Percentiles rank a stretch among this genome's conserved stretches.
Conservation (phyloP, 495 filamentous ascomycete genomes). For the Aspergillus hancockii region DNA sequence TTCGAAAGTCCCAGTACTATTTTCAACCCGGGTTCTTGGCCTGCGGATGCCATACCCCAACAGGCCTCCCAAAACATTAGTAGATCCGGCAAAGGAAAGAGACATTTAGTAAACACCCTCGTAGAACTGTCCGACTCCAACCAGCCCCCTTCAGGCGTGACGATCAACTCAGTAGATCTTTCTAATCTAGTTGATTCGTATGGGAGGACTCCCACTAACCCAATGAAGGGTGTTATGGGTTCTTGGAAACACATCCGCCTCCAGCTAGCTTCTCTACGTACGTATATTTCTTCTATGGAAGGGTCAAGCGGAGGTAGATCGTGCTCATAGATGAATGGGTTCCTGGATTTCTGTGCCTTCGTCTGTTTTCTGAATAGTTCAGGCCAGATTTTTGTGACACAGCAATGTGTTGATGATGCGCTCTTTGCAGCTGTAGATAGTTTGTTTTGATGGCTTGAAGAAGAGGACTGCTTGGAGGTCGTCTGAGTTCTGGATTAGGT, state of each 20-base stretch:
- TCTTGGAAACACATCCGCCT: slow-evolving; percentile 23
- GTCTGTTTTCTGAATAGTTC: slow-evolving; percentile 17
- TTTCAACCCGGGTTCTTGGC: too few relatives aligned
- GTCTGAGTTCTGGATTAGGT: slow-evolving; percentile 15
- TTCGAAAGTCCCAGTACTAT: too few relatives aligned
- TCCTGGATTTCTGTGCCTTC: background rate
- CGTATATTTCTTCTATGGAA: background rate
- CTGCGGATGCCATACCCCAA: too few relatives aligned
- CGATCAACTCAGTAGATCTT: too few relatives aligned
- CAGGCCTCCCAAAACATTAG: too few relatives aligned
- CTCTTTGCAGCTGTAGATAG: background rate
- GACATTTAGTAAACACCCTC: too few relatives aligned
- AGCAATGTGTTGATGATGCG: slow-evolving; percentile 17
- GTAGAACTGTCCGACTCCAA: too few relatives aligned
- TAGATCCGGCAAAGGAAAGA: too few relatives aligned
- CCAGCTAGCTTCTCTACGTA: slow-evolving; percentile 22
- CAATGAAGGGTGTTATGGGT: background rate
- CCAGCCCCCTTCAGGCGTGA: too few relatives aligned
- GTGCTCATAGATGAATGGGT: background rate
- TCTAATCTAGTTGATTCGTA: too few relatives aligned
- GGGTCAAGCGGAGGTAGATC: background rate
- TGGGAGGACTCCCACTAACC: too few relatives aligned
- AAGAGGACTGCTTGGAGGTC: slow-evolving; percentile 20
- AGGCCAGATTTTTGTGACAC: background rate
- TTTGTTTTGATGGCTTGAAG: slow-evolving; percentile 14